phyloP scores from a whole-genome alignment of 202 grass and related monocot genomes.

The Setaria viridis region DNA sequence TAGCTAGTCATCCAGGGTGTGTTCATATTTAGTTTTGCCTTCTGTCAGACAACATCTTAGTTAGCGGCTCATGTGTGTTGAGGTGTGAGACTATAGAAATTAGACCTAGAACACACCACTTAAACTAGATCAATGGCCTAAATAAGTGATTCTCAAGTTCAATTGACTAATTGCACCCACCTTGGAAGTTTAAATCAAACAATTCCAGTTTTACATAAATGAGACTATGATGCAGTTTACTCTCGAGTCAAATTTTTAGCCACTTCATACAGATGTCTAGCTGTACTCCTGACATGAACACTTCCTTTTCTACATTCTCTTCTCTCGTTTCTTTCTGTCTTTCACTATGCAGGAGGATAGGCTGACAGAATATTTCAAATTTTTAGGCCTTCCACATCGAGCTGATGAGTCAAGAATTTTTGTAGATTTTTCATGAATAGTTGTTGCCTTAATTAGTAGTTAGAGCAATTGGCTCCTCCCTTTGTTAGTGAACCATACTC shows the following conservation, averaged over 20 bases:
- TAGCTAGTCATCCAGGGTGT: too few species aligned
- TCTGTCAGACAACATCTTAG: too few species aligned
- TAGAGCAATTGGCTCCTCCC: neutral
- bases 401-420: slow-evolving; percentile 1
- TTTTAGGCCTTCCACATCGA: neutral
- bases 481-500: neutral
- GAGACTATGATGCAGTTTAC: neutral
- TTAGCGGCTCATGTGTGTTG: too few species aligned
- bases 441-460: neutral
- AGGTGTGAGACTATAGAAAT: too few species aligned
- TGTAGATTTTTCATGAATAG: neutral
- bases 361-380: neutral
- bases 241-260: neutral
- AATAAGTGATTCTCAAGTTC: too few species aligned
- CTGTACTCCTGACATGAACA: neutral
- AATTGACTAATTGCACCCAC: neutral
- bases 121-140: too few species aligned
- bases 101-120: too few species aligned
- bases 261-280: slow-evolving; percentile 10
- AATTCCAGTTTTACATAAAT: neutral
- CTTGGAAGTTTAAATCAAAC: neutral
- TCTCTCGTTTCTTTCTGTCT: neutral
- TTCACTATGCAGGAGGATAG: neutral
- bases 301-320: neutral
- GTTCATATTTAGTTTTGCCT: too few species aligned